Conservation (phyloP, 2,329 filamentous ascomycete species). For the Pyrenophora graminea region DNA sequence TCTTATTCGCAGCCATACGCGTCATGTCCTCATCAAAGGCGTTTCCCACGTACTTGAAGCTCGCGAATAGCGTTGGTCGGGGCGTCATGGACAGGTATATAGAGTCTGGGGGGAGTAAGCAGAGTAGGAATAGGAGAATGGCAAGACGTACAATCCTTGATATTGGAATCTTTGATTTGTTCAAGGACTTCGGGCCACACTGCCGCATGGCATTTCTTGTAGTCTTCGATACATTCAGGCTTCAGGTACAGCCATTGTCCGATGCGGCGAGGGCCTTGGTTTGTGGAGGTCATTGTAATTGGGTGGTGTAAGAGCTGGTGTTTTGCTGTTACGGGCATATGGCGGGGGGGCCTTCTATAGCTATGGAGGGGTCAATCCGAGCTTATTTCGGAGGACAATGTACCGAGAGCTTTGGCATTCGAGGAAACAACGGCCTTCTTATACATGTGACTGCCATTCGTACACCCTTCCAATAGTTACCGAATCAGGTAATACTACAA, state of each 20-base stretch:
- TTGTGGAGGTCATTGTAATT: conserved; percentile 15
- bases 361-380: conserved; percentile 1
- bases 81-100: conserved; percentile 69
- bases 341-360: neutral
- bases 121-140: neutral
- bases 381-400: neutral
- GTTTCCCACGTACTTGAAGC: conserved; percentile 77
- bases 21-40: conserved; percentile 77
- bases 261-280: conserved; percentile 55
- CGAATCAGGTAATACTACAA: too few relatives aligned
- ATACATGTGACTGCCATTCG: too few relatives aligned
- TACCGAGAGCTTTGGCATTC: neutral
- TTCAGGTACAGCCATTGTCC: conserved; percentile 75
- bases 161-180: conserved; percentile 76
- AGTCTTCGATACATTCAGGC: conserved; percentile 66
- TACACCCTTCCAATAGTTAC: too few relatives aligned
- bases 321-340: neutral
- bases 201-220: conserved; percentile 72
- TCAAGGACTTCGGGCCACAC: conserved; percentile 79
- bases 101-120: conserved; percentile 56
- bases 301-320: neutral
- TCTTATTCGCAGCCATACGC: conserved; percentile 71
- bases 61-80: conserved; percentile 68
- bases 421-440: too few relatives aligned
- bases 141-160: conserved; percentile 65